phyloP scores from a whole-genome alignment of 1,139 yeast genomes.

The Tardiomyces depauwii region DNA sequence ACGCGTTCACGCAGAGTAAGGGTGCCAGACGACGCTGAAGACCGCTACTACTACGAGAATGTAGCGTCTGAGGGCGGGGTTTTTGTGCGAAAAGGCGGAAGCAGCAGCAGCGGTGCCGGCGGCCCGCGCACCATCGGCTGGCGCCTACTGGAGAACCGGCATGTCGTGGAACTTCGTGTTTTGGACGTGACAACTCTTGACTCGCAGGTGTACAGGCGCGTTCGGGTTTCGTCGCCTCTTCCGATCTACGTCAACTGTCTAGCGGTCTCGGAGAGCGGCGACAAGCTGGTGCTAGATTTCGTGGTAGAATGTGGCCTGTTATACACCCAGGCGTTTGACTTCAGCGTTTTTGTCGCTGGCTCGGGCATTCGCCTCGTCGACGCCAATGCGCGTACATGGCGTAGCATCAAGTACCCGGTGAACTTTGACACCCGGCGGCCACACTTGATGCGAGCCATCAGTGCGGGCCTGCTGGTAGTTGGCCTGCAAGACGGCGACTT shows the following conservation, averaged over 20 bases:
- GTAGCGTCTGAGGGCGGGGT: constrained; percentile 1
- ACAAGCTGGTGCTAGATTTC: constrained; percentile 16
- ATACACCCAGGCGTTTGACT: constrained; percentile 15
- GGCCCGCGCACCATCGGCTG: constrained; percentile 1
- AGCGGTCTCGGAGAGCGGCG: constrained; percentile 12
- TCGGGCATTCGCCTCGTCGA: background rate
- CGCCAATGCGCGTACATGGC: constrained; percentile 15
- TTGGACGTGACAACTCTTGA: background rate
- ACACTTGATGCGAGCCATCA: constrained; percentile 39
- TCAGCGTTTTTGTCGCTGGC: constrained; percentile 9
- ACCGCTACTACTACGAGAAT: background rate
- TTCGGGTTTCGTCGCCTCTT: constrained; percentile 7
- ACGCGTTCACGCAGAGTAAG: background rate
- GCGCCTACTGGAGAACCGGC: constrained; percentile 1
- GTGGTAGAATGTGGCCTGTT: constrained; percentile 16
- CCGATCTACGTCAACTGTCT: constrained; percentile 14
- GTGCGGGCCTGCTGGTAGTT: constrained; percentile 35
- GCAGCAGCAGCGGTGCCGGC: background rate
- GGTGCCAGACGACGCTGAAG: background rate
- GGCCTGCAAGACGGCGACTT: constrained; percentile 53
- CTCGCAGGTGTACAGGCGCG: background rate
- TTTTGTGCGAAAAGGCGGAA: background rate
- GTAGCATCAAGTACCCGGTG: constrained; percentile 38
- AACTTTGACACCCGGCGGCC: constrained; percentile 65
- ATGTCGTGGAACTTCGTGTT: background rate